Evolutionary conservation across 306 rosid genomes (phyloP), one percentile per base, ranked within the genome.

Genomic region (Sphenostylis stenocarpa): DNA sequence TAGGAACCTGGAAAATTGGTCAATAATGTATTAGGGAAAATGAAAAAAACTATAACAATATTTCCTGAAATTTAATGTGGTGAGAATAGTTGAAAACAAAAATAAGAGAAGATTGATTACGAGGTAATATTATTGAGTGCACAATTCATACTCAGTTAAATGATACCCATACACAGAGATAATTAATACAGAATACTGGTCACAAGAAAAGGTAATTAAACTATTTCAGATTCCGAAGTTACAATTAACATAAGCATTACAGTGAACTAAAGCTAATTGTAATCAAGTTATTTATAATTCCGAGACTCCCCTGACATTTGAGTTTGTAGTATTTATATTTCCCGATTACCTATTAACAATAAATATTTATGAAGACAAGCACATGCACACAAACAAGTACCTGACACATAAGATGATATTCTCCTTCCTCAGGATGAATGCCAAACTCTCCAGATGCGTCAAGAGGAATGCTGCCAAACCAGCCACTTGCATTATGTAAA

Each of bases 391-490:
- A 44, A 28, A 66, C 12, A 48, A 62, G 47, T 70, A 94, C 98
- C 98, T 92, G 97, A 82, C 95, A 95, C 96, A 90, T 89, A 55
- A 95, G 87, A 89, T 92, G 93, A 83, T 90, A 90, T 81, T 95
- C 96, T 77, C 98, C 98, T 80, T 95, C 93, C 65, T 90, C 98
- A 0, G 98, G 98, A 84, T 95, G 80, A 81, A 95, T 92, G 66
- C 98, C 98, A 79, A 90, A 95, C 84, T 95, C 97, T 74, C 98
- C 98, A 62, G 98, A 92, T 61, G 92, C 96, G 87, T 95, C 98
- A 44, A 95, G 62, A 79, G 98, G 97, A 83, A 90, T 86, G 72
- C 86, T 85, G 64, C 98, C 98, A 84, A 92, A 95, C 90, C 90
- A 90, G 78, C 98, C 98, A 83, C 86, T 87, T 77, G 93, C 90